A percentile compares a stretch with the other conserved stretches of the same genome.
phyloP scores from a whole-genome alignment of 164 flowering plant genomes.

The Vitis rotundifolia region DNA sequence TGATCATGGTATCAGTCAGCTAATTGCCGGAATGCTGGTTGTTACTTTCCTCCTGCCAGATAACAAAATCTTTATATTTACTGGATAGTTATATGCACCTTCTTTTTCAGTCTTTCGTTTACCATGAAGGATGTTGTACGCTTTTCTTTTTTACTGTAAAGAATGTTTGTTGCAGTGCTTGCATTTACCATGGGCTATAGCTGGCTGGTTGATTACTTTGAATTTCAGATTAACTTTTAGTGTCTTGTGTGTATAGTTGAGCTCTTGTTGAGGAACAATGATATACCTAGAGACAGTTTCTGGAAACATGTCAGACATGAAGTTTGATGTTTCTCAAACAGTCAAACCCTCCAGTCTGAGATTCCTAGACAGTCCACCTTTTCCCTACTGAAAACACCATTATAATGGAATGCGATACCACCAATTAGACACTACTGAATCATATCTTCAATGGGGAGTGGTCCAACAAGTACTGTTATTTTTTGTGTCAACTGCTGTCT shows the following conservation, averaged over 20 bases:
- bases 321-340: too few relatives aligned
- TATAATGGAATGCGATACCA: neutral
- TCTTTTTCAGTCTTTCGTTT: neutral
- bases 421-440: neutral
- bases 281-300: too few relatives aligned
- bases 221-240: too few relatives aligned
- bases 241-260: too few relatives aligned
- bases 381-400: neutral
- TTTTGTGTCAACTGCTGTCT: slow-evolving; percentile 1
- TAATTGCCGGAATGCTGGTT: slow-evolving; percentile 7
- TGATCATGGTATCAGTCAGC: neutral
- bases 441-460: neutral
- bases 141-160: slow-evolving; percentile 5
- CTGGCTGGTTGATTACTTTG: too few relatives aligned
- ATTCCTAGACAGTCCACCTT: neutral
- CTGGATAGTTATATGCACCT: neutral
- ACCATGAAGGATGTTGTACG: slow-evolving; percentile 1
- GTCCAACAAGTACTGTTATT: slow-evolving; percentile 2
- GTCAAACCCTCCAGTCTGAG: neutral
- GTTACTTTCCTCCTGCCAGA: slow-evolving; percentile 10
- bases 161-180: neutral
- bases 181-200: neutral
- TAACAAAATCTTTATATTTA: neutral
- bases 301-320: too few relatives aligned
- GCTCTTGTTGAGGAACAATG: too few relatives aligned